Conservation (phyloP, 2,329 filamentous ascomycete genomes). For the Neofusicoccum ribis region DNA sequence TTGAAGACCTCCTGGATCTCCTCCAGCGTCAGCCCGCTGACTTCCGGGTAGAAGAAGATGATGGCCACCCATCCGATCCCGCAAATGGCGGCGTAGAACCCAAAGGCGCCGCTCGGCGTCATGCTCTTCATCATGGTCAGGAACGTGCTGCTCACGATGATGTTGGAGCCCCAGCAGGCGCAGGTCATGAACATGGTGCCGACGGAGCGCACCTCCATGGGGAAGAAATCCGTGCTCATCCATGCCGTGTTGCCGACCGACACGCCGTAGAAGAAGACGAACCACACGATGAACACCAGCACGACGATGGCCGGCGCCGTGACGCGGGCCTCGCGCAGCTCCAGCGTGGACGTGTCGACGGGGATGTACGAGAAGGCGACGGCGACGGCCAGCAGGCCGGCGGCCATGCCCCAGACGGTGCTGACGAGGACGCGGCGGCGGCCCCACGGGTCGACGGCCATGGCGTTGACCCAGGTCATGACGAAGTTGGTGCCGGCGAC, state of each 20-base stretch:
- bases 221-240: slow-evolving; percentile 50
- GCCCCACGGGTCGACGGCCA: slow-evolving; percentile 49
- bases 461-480: slow-evolving; percentile 51
- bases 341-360: slow-evolving; percentile 41
- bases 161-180: slow-evolving; percentile 35
- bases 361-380: slow-evolving; percentile 51
- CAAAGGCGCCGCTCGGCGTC: slow-evolving; percentile 53
- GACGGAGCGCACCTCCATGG: slow-evolving; percentile 50
- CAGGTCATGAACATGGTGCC: slow-evolving; percentile 53
- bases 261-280: slow-evolving; percentile 47
- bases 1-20: slow-evolving; percentile 54
- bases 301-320: slow-evolving; percentile 40
- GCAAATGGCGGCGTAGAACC: slow-evolving; percentile 54
- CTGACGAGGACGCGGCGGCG: slow-evolving; percentile 47
- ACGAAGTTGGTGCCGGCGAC: slow-evolving; percentile 52
- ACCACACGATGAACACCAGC: slow-evolving; percentile 47
- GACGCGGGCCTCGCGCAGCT: slow-evolving; percentile 36
- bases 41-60: slow-evolving; percentile 55
- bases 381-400: slow-evolving; percentile 45
- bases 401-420: slow-evolving; percentile 48
- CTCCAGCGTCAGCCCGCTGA: slow-evolving; percentile 57
- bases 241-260: slow-evolving; percentile 52
- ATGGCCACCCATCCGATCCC: slow-evolving; percentile 50
- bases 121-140: slow-evolving; percentile 52
- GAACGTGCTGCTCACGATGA: slow-evolving; percentile 54